Evolutionary conservation across 805 yeast genomes (phyloP).

Genomic region (baker's yeast (Saccharomyces cerevisiae)): DNA sequence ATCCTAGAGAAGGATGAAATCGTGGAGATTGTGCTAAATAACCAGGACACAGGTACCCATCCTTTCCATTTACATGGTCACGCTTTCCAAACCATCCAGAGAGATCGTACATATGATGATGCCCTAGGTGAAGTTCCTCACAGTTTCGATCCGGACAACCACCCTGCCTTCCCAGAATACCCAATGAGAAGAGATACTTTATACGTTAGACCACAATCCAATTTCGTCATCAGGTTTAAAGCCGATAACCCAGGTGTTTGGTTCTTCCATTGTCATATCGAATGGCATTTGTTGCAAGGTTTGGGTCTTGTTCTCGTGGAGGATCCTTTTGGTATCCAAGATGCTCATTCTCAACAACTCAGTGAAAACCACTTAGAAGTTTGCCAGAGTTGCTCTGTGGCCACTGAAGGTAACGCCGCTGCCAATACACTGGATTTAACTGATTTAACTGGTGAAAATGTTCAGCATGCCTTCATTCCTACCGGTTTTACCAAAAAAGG

Average conservation of each 20-base stretch:
- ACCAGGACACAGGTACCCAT: constrained; percentile 84
- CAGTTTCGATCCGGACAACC: constrained; percentile 45
- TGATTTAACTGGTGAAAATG: constrained; percentile 67
- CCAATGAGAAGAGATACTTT: constrained; percentile 84
- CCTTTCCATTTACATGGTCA: constrained; percentile 96
- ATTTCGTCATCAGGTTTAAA: constrained; percentile 75
- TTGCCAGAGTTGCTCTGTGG: constrained; percentile 51
- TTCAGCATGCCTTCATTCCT: constrained; percentile 62
- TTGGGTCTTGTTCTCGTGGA: constrained; percentile 73
- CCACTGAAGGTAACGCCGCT: constrained; percentile 79
- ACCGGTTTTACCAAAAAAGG: constrained; percentile 91
- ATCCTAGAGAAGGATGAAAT: constrained; percentile 50
- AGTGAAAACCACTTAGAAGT: constrained; percentile 51
- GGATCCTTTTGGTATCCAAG: constrained; percentile 67
- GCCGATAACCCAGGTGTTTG: constrained; percentile 97
- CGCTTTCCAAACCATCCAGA: constrained; percentile 69
- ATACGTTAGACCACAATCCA: constrained; percentile 74
- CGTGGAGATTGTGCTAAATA: constrained; percentile 77
- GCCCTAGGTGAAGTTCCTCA: constrained; percentile 46
- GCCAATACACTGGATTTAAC: constrained; percentile 56
- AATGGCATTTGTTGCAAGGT: constrained; percentile 97
- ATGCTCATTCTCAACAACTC: constrained; percentile 43
- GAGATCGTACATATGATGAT: constrained; percentile 55
- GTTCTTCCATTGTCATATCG: constrained; percentile 98
- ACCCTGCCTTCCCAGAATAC: constrained; percentile 49